phyloP scores from a whole-genome alignment of 2,329 filamentous ascomycete species.

The Fusarium devonianum region DNA sequence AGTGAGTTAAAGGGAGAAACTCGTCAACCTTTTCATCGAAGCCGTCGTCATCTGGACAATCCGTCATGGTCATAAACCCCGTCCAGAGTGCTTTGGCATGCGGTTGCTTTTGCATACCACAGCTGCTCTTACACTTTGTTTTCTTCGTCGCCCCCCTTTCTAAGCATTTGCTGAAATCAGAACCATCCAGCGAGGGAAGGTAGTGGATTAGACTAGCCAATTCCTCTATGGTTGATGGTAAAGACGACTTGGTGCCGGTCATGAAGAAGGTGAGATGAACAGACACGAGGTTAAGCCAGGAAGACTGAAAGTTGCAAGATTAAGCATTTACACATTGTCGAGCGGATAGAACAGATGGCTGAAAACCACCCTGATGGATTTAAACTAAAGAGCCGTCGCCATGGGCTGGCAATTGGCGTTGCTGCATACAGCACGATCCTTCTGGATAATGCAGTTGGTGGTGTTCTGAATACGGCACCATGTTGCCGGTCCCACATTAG shows the following conservation, averaged over 20 bases:
- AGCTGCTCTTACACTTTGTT: not conserved
- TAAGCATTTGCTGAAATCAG: not conserved
- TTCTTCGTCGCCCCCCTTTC: too few relatives aligned
- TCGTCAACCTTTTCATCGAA: not conserved
- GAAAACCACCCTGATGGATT: too few relatives aligned
- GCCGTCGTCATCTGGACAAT: not conserved
- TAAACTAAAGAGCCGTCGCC: too few relatives aligned
- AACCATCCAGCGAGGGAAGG: not conserved
- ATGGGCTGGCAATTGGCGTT: constrained; percentile 6
- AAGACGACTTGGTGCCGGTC: too few relatives aligned
- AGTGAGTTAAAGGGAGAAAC: not conserved
- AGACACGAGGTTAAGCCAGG: too few relatives aligned
- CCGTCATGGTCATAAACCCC: not conserved
- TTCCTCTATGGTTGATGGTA: too few relatives aligned
- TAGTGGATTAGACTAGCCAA: not conserved
- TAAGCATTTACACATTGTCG: too few relatives aligned
- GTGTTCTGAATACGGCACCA: constrained; percentile 22
- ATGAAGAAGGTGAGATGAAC: too few relatives aligned
- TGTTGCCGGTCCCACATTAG: constrained; percentile 19
- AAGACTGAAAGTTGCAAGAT: too few relatives aligned
- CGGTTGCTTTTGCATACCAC: not conserved
- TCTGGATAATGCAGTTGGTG: constrained; percentile 22
- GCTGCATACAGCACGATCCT: not conserved
- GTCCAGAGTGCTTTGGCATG: not conserved
- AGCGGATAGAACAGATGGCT: not conserved